phyloP scores from a whole-genome alignment of 441 rosid genomes.

The Erodium texanum region DNA sequence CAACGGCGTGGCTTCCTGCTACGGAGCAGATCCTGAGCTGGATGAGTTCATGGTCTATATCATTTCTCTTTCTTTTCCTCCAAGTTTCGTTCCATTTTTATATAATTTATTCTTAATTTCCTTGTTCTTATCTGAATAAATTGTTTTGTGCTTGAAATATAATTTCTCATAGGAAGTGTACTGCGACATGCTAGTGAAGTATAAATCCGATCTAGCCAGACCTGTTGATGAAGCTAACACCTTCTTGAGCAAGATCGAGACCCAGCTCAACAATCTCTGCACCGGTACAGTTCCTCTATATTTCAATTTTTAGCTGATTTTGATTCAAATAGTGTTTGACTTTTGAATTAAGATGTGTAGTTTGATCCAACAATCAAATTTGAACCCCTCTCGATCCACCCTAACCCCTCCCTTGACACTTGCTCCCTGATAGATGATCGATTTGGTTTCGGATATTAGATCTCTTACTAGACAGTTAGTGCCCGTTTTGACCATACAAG shows the following conservation, averaged over 20 bases:
- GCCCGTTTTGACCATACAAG: too few relatives aligned
- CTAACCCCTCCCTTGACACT: too few relatives aligned
- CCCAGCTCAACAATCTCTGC: slow-evolving; percentile 72
- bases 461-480: too few relatives aligned
- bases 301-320: neutral
- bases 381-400: too few relatives aligned
- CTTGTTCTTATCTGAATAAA: neutral
- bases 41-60: neutral
- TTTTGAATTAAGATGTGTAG: neutral
- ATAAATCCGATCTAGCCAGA: slow-evolving; percentile 73
- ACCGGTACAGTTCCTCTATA: slow-evolving; percentile 26
- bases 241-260: slow-evolving; percentile 70
- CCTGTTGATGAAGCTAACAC: slow-evolving; percentile 78
- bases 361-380: neutral
- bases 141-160: neutral
- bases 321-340: neutral
- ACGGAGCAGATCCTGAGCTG: slow-evolving; percentile 1
- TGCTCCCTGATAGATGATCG: too few relatives aligned
- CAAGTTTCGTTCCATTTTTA: neutral
- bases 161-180: neutral
- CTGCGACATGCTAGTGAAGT: slow-evolving; percentile 20
- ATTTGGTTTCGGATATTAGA: too few relatives aligned
- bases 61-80: neutral
- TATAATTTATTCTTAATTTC: neutral
- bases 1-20: neutral